Base-by-base conservation (phyloP, 2,329 filamentous ascomycete species). In the Colletotrichum sp. region DNA sequence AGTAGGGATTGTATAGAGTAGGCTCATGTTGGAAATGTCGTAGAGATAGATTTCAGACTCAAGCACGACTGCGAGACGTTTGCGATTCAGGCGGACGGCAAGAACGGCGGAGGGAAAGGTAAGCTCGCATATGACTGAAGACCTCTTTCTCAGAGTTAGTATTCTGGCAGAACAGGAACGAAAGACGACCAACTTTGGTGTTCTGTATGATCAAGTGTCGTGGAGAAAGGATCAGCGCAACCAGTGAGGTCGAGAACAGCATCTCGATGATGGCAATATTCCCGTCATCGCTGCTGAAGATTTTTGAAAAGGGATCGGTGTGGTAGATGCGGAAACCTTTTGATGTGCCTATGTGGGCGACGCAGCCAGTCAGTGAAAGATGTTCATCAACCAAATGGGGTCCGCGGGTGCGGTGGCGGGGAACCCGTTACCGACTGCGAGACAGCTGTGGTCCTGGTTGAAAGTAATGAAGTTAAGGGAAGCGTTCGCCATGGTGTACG, bases 41-140 rank as follows among this genome's bases (percentile, higher is more conserved):
- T 99, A 99, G 65, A 99, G 91, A 86, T 99, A 99, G 77, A 99
- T 98, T 83, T 98, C 94, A 80, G 98, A 96, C 84, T 99, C 97
- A 72, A 99, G 90, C 16, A 99, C 93, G 36, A 99, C 96, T 15
- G 97, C 95, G 30, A 99, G 90, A 48, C 97, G 93, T 85, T 98
- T 99, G 79, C 97, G 92, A 85, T 99, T 99, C 81, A 99, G 89
- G 78, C 96, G 94, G 75, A 99, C 95, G 24, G 96, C 96, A 55
- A 99, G 91, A 13, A 99, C 96, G 66, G 96, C 96, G n/a, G 96
- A 98, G 15, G 96, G 96, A 81, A 99, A 99, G 5, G 96, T 99
- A 82, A 99, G 94, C 85, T 99, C 97, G 91, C 97, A 99, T 84
- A 99, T 99, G 75, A 98, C 95, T 57, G 96, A 93, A 3, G 90